Evolutionary conservation across 2,329 filamentous ascomycete species (phyloP).

Genomic region (Stachybotrys elegans): DNA sequence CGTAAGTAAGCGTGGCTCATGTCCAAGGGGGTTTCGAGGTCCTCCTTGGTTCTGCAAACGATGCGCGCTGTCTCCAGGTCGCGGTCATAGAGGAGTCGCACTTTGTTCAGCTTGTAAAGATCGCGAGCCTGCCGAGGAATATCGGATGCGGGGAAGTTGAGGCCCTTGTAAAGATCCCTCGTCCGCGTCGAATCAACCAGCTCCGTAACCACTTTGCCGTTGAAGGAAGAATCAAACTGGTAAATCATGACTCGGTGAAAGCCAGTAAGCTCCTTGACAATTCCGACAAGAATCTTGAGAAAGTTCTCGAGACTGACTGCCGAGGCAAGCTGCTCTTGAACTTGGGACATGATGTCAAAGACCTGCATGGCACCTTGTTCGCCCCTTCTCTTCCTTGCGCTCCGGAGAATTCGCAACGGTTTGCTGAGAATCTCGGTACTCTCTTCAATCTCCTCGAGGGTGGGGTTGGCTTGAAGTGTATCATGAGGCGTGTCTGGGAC

Average conservation of each 20-base stretch:
- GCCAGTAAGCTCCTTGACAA: conserved; percentile 83
- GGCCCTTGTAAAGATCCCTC: conserved; percentile 77
- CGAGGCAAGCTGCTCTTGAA: conserved; percentile 78
- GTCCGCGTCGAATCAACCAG: conserved; percentile 76
- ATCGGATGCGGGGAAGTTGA: conserved; percentile 84
- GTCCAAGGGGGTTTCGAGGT: conserved; percentile 71
- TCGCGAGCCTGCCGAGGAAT: conserved; percentile 82
- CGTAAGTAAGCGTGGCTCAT: conserved; percentile 80
- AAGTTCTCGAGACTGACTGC: conserved; percentile 68
- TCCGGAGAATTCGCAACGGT: conserved; percentile 71
- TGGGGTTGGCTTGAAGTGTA: conserved; percentile 68
- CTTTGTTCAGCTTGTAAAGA: conserved; percentile 87
- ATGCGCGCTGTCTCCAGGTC: conserved; percentile 75
- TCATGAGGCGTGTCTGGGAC: conserved; percentile 64
- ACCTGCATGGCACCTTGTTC: conserved; percentile 84
- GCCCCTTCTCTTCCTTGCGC: conserved; percentile 68
- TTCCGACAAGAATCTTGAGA: conserved; percentile 75
- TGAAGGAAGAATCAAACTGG: conserved; percentile 78
- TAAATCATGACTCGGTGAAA: conserved; percentile 94
- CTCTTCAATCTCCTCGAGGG: conserved; percentile 65
- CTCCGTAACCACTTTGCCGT: conserved; percentile 83
- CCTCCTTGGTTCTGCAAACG: conserved; percentile 71
- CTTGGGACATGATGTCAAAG: conserved; percentile 87
- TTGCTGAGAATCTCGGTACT: conserved; percentile 73
- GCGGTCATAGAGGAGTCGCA: conserved; percentile 80